Evolutionary conservation across 176 grass and related monocot genomes (phyloP).

Genomic region (Zea mays): DNA sequence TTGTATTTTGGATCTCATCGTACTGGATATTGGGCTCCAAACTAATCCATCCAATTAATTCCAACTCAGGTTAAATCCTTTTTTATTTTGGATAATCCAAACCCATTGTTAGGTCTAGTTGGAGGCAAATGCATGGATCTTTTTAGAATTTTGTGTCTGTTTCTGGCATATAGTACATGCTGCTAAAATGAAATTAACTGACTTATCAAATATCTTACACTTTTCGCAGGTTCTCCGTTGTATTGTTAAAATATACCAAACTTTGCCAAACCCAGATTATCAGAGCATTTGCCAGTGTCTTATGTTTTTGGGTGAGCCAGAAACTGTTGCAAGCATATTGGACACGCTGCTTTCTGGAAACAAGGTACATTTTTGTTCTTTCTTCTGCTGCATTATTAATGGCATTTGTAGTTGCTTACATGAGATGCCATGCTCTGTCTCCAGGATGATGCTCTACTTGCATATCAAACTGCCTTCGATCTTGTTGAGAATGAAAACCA

Average conservation of each 20-base stretch:
- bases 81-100: too few relatives aligned
- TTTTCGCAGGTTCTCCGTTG: slow-evolving; percentile 70
- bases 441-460: slow-evolving; percentile 89
- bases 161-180: slow-evolving; percentile 1
- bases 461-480: slow-evolving; percentile 98
- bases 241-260: slow-evolving; percentile 93
- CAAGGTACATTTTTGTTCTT: slow-evolving; percentile 57
- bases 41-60: too few relatives aligned
- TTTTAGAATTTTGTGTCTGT: slow-evolving; percentile 1
- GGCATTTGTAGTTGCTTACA: slow-evolving; percentile 17
- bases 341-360: slow-evolving; percentile 84
- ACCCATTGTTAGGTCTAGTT: too few relatives aligned
- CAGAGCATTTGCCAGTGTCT: slow-evolving; percentile 94
- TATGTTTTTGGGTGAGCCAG: slow-evolving; percentile 89
- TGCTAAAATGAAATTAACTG: not conserved
- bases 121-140: not conserved
- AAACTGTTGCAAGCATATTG: slow-evolving; percentile 82
- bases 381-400: slow-evolving; percentile 15
- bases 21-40: too few relatives aligned
- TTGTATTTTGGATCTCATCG: too few relatives aligned
- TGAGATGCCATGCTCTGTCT: slow-evolving; percentile 38
- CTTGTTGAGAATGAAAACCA: slow-evolving; percentile 98
- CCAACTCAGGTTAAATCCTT: too few relatives aligned
- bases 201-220: slow-evolving; percentile 24
- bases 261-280: slow-evolving; percentile 79